Percentiles rank a stretch among this genome's conserved stretches.
These are phyloP conservation scores for Apophysomyces elegans DNA, from an alignment of 371 early-diverging fungal genomes.

Conservation along the genomic window DNA sequence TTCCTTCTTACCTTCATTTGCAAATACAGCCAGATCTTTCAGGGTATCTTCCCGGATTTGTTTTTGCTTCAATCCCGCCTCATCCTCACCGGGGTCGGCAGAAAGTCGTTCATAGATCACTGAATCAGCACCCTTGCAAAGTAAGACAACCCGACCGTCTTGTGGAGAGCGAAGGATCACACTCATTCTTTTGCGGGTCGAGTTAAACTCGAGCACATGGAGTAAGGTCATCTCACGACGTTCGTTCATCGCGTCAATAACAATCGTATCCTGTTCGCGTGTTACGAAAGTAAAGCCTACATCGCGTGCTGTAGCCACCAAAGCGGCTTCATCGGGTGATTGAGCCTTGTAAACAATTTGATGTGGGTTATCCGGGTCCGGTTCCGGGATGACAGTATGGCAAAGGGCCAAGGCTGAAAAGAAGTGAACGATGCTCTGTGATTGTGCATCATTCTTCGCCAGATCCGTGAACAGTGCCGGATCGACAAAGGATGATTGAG, in stretches of 20 bases:
- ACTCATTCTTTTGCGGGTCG: slow-evolving; percentile 89
- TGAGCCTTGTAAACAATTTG: slow-evolving; percentile 86
- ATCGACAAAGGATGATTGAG: slow-evolving; percentile 50
- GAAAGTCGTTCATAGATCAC: slow-evolving; percentile 84
- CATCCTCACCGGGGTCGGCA: slow-evolving; percentile 30
- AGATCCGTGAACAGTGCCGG: slow-evolving; percentile 50
- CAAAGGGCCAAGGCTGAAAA: slow-evolving; percentile 83
- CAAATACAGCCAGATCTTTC: slow-evolving; percentile 67
- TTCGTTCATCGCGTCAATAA: slow-evolving; percentile 77
- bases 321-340: slow-evolving; percentile 93
- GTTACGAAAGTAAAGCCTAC: slow-evolving; percentile 87
- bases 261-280: slow-evolving; percentile 69
- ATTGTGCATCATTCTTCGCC: slow-evolving; percentile 39
- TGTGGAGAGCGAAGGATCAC: slow-evolving; percentile 72
- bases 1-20: slow-evolving; percentile 67
- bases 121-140: slow-evolving; percentile 97
- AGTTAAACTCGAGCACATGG: slow-evolving; percentile 87
- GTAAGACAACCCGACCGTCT: slow-evolving; percentile 74
- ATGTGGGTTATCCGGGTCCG: slow-evolving; percentile 49
- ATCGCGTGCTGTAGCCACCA: slow-evolving; percentile 89
- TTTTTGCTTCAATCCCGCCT: slow-evolving; percentile 52
- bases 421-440: slow-evolving; percentile 59
- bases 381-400: slow-evolving; percentile 78
- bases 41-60: slow-evolving; percentile 45
- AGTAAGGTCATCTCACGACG: slow-evolving; percentile 64